Percentiles rank a stretch among this genome's conserved stretches.
Evolutionary conservation across 202 grass and related monocot species (phyloP).

Genomic region (Eragrostis tef): DNA sequence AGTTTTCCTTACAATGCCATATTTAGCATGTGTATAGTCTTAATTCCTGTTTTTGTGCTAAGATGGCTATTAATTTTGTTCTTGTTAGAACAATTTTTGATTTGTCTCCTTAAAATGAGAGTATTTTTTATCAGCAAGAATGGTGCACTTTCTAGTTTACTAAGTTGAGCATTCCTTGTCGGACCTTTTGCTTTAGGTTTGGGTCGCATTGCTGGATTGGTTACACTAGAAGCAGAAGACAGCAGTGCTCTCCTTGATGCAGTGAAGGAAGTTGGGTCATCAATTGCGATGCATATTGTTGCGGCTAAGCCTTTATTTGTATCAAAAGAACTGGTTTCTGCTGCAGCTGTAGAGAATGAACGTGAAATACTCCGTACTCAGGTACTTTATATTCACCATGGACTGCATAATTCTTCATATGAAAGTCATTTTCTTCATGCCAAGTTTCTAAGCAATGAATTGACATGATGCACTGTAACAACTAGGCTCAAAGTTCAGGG

Average conservation of each 20-base stretch:
- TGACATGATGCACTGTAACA: conserved; percentile 28
- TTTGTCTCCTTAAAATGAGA: not conserved
- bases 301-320: conserved; percentile 86
- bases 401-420: conserved; percentile 14
- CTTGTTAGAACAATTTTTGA: not conserved
- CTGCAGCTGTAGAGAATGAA: conserved; percentile 80
- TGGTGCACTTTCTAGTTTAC: not conserved
- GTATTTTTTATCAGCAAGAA: not conserved
- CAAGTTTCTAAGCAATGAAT: conserved; percentile 27
- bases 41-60: conserved; percentile 26
- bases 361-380: conserved; percentile 75
- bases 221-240: conserved; percentile 85
- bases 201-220: conserved; percentile 79
- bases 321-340: conserved; percentile 85
- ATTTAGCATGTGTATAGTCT: conserved; percentile 16
- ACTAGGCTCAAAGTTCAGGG: conserved; percentile 86
- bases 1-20: conserved; percentile 14
- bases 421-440: not conserved
- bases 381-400: conserved; percentile 42
- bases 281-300: conserved; percentile 94
- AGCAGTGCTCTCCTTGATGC: conserved; percentile 66
- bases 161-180: not conserved
- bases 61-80: conserved; percentile 28
- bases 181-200: conserved; percentile 59
- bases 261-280: conserved; percentile 66